phyloP scores from a whole-genome alignment of 805 yeast genomes.

The Vanderwaltozyma verrucispora region DNA sequence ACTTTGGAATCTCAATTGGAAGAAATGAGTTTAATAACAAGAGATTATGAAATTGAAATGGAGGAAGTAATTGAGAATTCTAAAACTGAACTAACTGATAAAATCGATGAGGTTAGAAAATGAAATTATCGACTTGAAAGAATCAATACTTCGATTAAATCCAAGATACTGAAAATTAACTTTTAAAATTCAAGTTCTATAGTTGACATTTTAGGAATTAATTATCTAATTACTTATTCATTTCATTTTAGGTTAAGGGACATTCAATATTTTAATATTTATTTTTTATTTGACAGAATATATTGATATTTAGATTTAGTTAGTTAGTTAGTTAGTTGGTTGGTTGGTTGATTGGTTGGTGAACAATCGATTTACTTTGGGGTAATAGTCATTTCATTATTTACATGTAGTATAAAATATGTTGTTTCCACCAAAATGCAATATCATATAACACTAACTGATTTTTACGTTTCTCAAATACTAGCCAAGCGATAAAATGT shows the following conservation, averaged over 20 bases:
- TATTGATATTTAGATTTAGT: no score
- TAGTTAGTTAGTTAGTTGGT: no score
- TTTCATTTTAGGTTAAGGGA: no score
- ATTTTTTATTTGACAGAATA: no score
- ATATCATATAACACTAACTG: conserved; percentile 22
- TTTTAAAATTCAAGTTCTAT: no score
- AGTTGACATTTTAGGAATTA: no score
- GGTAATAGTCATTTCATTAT: neutral
- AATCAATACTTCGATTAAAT: neutral
- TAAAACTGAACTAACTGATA: neutral
- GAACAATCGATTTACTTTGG: no score
- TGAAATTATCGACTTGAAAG: conserved; percentile 9
- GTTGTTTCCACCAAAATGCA: conserved; percentile 16
- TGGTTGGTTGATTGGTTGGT: no score
- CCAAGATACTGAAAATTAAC: no score
- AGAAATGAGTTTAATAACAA: conserved; percentile 11
- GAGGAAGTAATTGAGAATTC: conserved; percentile 8
- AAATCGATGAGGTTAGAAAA: no score
- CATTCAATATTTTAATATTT: no score
- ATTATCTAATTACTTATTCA: no score
- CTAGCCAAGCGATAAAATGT: conserved; percentile 19
- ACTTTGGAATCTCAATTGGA: conserved; percentile 11
- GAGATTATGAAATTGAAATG: conserved; percentile 16
- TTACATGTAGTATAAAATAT: conserved; percentile 5
- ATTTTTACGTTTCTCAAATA: conserved; percentile 20